These are phyloP conservation scores for Ogataea chonburiensis DNA, from an alignment of 805 yeast genomes.

Conservation along the genomic window DNA sequence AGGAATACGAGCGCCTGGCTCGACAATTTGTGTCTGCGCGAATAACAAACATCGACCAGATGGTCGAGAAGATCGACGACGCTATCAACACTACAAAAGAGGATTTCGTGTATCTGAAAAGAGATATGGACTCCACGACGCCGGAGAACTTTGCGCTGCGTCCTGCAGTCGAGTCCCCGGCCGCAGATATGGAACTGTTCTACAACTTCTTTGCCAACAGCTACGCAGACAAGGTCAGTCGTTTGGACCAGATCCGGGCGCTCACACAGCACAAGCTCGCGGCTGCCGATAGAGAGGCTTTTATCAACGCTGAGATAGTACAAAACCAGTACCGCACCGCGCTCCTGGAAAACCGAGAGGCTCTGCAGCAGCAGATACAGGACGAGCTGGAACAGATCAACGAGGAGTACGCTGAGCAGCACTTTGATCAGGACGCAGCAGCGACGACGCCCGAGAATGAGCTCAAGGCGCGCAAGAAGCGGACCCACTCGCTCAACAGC, in stretches of 20 bases:
- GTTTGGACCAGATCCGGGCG: conserved; percentile 13
- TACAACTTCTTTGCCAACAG: conserved; percentile 16
- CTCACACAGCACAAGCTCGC: conserved; percentile 17
- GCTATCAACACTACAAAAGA: conserved; percentile 25
- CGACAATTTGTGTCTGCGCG: conserved; percentile 32
- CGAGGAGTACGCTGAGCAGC: conserved; percentile 11
- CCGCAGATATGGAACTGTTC: conserved; percentile 15
- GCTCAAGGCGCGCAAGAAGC: conserved; percentile 10
- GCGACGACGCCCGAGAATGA: conserved; percentile 7
- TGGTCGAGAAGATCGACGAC: conserved; percentile 34
- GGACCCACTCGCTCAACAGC: conserved; percentile 14
- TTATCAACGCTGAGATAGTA: conserved; percentile 9
- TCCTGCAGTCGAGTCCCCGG: conserved; percentile 11
- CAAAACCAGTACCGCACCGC: conserved; percentile 15
- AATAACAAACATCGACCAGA: conserved; percentile 32
- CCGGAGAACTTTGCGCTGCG: conserved; percentile 8
- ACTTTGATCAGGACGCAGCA: background rate
- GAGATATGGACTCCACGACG: conserved; percentile 15
- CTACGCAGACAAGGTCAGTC: conserved; percentile 13
- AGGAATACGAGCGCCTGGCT: conserved; percentile 34
- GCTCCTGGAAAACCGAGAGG: conserved; percentile 23
- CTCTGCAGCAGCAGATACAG: conserved; percentile 15
- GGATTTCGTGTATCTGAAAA: conserved; percentile 21
- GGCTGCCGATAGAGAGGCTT: conserved; percentile 14
- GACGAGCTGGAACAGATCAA: conserved; percentile 19